phyloP scores from a whole-genome alignment of 257 asterid genomes.

The Solanum chmielewskii region DNA sequence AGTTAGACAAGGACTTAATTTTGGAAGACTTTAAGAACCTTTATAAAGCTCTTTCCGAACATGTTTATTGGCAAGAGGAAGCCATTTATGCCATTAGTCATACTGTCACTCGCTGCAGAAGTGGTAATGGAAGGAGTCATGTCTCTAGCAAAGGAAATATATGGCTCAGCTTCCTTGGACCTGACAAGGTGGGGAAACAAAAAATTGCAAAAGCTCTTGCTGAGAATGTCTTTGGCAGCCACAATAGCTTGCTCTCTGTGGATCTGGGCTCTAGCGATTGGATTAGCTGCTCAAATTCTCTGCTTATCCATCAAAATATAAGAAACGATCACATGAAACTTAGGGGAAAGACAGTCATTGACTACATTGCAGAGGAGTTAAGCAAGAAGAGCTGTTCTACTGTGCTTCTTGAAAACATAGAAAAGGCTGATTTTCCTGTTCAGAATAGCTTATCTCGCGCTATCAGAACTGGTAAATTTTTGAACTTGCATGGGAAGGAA shows the following conservation, averaged over 20 bases:
- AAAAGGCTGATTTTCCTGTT: slow-evolving; percentile 67
- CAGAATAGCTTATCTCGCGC: slow-evolving; percentile 56
- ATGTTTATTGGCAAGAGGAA: slow-evolving; percentile 67
- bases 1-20: slow-evolving; percentile 18
- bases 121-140: slow-evolving; percentile 25
- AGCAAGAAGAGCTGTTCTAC: slow-evolving; percentile 51
- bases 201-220: slow-evolving; percentile 59
- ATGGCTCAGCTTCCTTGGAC: slow-evolving; percentile 82
- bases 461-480: slow-evolving; percentile 64
- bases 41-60: slow-evolving; percentile 53
- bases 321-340: slow-evolving; percentile 15
- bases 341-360: slow-evolving; percentile 63
- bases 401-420: slow-evolving; percentile 66
- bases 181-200: slow-evolving; percentile 76
- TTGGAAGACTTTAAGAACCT: slow-evolving; percentile 37
- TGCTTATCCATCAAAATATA: slow-evolving; percentile 32
- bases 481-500: slow-evolving; percentile 60
- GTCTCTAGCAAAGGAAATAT: slow-evolving; percentile 47
- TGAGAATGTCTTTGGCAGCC: slow-evolving; percentile 50
- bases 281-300: slow-evolving; percentile 14
- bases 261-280: slow-evolving; percentile 35
- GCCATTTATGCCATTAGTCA: slow-evolving; percentile 50
- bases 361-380: slow-evolving; percentile 65
- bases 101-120: slow-evolving; percentile 40
- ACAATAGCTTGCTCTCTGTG: slow-evolving; percentile 31